phyloP scores from a whole-genome alignment of 2,329 filamentous ascomycete genomes.

The Elsinoe arachidis region DNA sequence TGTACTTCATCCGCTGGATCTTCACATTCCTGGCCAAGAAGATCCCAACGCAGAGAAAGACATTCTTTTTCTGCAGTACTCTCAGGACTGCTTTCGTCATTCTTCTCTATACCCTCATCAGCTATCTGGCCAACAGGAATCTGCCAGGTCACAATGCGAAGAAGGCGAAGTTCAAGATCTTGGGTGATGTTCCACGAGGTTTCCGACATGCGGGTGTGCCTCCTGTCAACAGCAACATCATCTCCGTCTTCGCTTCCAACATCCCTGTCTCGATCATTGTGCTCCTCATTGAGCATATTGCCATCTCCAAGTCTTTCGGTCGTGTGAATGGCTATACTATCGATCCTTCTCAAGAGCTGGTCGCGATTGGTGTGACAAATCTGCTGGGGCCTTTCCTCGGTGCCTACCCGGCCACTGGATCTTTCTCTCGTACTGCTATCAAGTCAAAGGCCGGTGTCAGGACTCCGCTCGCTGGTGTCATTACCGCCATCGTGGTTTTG shows the following conservation, averaged over 20 bases:
- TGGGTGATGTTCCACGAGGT: slow-evolving; percentile 66
- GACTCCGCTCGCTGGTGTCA: slow-evolving; percentile 80
- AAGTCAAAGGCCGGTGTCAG: slow-evolving; percentile 94
- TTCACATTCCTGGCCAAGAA: slow-evolving; percentile 61
- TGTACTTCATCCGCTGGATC: slow-evolving; percentile 64
- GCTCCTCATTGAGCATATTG: slow-evolving; percentile 93
- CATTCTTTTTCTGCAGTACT: slow-evolving; percentile 85
- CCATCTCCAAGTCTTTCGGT: slow-evolving; percentile 94
- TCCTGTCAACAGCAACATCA: slow-evolving; percentile 54
- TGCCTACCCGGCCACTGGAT: slow-evolving; percentile 85
- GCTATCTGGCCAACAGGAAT: slow-evolving; percentile 71
- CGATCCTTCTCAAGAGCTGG: slow-evolving; percentile 89
- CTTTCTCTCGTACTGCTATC: slow-evolving; percentile 92
- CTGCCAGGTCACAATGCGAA: slow-evolving; percentile 27
- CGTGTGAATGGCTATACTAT: slow-evolving; percentile 94
- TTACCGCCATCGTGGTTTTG: slow-evolving; percentile 77
- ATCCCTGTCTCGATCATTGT: slow-evolving; percentile 85
- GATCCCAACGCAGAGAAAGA: slow-evolving; percentile 59
- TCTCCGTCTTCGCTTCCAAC: slow-evolving; percentile 60
- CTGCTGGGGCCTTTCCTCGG: slow-evolving; percentile 86
- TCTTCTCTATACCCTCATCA: slow-evolving; percentile 82
- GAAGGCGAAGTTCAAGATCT: slow-evolving; percentile 58
- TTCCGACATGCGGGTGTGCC: slow-evolving; percentile 75
- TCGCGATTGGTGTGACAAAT: slow-evolving; percentile 87
- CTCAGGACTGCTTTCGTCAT: slow-evolving; percentile 88